Base-by-base conservation (phyloP, 2,329 filamentous ascomycete genomes). In the Aspergillus niger region DNA sequence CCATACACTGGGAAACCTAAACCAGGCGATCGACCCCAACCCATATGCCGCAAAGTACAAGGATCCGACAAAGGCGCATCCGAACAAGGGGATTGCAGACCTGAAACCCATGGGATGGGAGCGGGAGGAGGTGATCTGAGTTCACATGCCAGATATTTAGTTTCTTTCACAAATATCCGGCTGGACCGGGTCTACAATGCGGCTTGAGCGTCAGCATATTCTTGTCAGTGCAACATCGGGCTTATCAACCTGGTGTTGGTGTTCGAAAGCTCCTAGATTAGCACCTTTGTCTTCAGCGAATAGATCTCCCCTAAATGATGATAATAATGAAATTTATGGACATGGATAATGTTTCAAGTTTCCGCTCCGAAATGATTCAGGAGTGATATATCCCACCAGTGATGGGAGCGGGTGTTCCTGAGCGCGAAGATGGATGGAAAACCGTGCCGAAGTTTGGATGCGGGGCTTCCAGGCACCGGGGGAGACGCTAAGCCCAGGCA, bases 11-110 rank as follows among this genome's bases (percentile, higher is more conserved):
- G 88, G 90, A 55, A 98, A 98, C 73, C 81, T 99, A 60, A 82
- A 96, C 67, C 92, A 95, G 73, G 87, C 86, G 55, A 83, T 88
- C 36, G 95, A 99, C 72, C 93, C 94, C 2, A 99, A 99, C 72
- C 95, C 95, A 2, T 99, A 95, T 72, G 89, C 91, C 49, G 91
- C 88, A 75, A 84, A 88, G 68, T 97, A 94, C 81, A 91, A 90
- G 76, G 86, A 92, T 63, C 80, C 81, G 13, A 79, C 80, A 5
- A 81, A 82, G 63, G 85, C 86, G 24, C 91, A 94, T 66, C 91
- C 89, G 3, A 85, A 86, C 0, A 90, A 90, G 75, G 86, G 85
- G 1, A 83, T 90, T 59, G 81, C 83, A 56, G 83, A 87, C 50
- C 85, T 85, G 65, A 85, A 87, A 73, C 83, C 89, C 0, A 82